These are phyloP conservation scores for Mycena chlorophos DNA, from an alignment of 768 basidiomycete genomes.

Conservation along the genomic window DNA sequence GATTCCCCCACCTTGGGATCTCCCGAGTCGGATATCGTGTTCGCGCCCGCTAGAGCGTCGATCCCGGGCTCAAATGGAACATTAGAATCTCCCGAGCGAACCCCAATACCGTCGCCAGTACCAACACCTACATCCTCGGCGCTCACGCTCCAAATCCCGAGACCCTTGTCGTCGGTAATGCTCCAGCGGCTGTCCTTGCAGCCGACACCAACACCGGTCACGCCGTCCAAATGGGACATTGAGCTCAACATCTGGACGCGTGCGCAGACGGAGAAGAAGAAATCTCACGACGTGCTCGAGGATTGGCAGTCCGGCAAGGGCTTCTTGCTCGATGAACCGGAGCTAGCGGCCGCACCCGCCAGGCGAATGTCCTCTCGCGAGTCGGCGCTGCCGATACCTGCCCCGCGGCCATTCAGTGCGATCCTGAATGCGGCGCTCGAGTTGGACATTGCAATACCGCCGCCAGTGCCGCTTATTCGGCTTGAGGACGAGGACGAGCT, in stretches of 20 bases:
- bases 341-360: background rate
- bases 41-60: no score
- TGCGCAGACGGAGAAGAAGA: background rate
- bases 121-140: background rate
- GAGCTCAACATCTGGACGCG: conserved; percentile 1
- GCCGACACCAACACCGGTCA: background rate
- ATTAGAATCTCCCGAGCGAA: no score
- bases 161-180: background rate
- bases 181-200: background rate
- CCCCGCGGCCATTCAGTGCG: background rate
- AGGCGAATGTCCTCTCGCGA: background rate
- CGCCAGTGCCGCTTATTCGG: background rate
- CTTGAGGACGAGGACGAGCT: background rate
- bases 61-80: no score
- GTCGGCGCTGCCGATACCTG: background rate
- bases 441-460: background rate
- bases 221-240: background rate
- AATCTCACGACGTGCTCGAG: background rate
- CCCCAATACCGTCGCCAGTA: no score
- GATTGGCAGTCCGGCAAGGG: conserved; percentile 1
- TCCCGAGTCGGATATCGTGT: no score
- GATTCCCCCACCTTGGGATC: no score
- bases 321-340: background rate
- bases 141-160: background rate
- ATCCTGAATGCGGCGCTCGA: background rate